These are phyloP conservation scores for Juglanconis sp. DNA, from an alignment of 2,329 filamentous ascomycete genomes.

Conservation along the genomic window DNA sequence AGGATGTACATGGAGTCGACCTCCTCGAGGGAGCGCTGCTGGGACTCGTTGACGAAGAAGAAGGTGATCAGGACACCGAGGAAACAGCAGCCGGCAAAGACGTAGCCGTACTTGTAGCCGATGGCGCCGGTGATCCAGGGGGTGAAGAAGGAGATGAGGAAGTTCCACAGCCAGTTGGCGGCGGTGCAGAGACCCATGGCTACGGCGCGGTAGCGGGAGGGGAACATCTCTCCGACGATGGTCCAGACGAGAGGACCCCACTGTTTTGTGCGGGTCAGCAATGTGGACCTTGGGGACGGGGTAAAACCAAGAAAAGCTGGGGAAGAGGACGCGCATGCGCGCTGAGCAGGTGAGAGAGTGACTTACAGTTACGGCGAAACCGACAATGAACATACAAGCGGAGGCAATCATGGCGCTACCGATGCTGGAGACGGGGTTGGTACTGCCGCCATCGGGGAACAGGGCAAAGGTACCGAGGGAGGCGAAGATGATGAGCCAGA, in stretches of 20 bases:
- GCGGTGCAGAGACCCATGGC: conserved; percentile 32
- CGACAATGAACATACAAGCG: conserved; percentile 71
- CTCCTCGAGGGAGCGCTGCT: conserved; percentile 62
- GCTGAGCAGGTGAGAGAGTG: neutral
- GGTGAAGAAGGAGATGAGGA: conserved; percentile 63
- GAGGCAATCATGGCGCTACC: conserved; percentile 70
- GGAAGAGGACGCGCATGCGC: neutral
- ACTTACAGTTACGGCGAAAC: conserved; percentile 50
- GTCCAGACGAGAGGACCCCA: conserved; percentile 72
- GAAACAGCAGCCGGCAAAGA: conserved; percentile 62
- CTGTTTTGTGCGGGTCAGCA: conserved; percentile 33
- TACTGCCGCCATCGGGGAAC: conserved; percentile 29
- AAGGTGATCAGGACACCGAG: conserved; percentile 56
- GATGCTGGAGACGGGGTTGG: conserved; percentile 31
- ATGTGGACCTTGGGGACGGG: neutral
- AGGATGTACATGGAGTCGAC: conserved; percentile 64
- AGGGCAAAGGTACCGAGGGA: conserved; percentile 45
- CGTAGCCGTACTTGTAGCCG: conserved; percentile 60
- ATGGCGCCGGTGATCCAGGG: conserved; percentile 63
- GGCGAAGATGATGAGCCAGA: conserved; percentile 64
- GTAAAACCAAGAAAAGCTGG: neutral
- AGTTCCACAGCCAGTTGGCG: conserved; percentile 59
- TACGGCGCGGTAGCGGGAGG: conserved; percentile 18
- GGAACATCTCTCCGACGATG: conserved; percentile 56
- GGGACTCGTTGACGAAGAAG: conserved; percentile 64